phyloP scores from a whole-genome alignment of 148 eudicot genomes.

The Simmondsia chinensis region DNA sequence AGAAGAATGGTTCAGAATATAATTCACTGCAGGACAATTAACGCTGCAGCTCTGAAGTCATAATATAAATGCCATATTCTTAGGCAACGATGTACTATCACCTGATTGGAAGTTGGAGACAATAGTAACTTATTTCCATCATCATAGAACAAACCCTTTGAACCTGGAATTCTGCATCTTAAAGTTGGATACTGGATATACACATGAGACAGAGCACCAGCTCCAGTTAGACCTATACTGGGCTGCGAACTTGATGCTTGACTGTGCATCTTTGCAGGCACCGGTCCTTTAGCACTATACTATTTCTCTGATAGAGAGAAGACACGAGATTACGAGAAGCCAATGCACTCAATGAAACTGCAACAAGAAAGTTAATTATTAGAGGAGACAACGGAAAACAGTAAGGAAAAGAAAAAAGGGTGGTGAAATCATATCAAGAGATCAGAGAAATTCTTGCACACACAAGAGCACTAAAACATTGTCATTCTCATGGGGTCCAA shows the following conservation, averaged over 20 bases:
- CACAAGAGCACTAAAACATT: neutral
- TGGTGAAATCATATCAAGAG: too few species aligned
- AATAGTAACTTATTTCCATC: constrained; percentile 74
- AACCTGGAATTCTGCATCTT: constrained; percentile 58
- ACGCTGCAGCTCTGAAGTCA: neutral
- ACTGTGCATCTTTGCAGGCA: constrained; percentile 34
- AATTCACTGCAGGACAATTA: neutral
- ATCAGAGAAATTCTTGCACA: too few species aligned
- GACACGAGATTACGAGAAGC: neutral
- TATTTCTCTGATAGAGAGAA: neutral
- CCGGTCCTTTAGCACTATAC: neutral
- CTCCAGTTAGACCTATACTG: constrained; percentile 45
- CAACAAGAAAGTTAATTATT: too few species aligned
- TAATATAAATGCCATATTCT: neutral
- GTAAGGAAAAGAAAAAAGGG: too few species aligned
- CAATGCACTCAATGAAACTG: neutral
- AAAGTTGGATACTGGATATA: constrained; percentile 77
- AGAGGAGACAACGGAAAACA: too few species aligned
- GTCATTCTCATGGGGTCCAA: neutral
- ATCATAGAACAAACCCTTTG: constrained; percentile 74
- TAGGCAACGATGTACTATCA: constrained; percentile 11
- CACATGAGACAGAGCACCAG: constrained; percentile 85
- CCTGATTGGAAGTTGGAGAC: constrained; percentile 67
- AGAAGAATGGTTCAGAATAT: neutral
- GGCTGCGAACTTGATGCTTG: constrained; percentile 70